Conservation (phyloP, 1,284 basidiomycete genomes). For the Anthracocystis panici-leucophaei region DNA sequence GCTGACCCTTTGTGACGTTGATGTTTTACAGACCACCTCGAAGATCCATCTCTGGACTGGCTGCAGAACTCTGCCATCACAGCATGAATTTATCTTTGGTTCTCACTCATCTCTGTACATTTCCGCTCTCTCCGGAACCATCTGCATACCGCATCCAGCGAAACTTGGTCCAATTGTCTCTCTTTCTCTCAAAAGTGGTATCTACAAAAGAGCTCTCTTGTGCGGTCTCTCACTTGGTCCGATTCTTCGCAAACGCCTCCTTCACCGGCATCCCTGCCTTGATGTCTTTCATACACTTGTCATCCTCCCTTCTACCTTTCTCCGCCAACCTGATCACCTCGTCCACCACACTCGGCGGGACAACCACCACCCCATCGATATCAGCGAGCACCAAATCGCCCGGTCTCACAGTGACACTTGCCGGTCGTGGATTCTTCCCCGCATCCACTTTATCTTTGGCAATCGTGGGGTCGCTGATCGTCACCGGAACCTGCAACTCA, state of each 20-base stretch:
- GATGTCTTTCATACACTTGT: conserved; percentile 81
- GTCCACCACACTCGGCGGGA: conserved; percentile 75
- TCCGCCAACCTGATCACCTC: conserved; percentile 77
- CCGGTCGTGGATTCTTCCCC: conserved; percentile 47
- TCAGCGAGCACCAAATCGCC: conserved; percentile 89
- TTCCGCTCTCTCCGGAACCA: background rate
- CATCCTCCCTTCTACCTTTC: conserved; percentile 79
- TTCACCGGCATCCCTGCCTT: conserved; percentile 79
- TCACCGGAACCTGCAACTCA: conserved; percentile 78
- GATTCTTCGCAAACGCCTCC: conserved; percentile 81
- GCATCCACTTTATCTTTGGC: conserved; percentile 15
- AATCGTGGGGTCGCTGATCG: conserved; percentile 73
- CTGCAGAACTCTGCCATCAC: conserved; percentile 39
- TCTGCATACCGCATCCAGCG: conserved; percentile 2
- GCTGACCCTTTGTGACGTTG: background rate
- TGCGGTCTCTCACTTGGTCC: conserved; percentile 73
- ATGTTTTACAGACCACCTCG: conserved; percentile 39
- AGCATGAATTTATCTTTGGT: background rate
- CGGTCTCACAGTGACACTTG: conserved; percentile 77
- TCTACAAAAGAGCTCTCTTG: background rate
- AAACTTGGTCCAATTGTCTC: no score
- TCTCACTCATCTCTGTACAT: background rate
- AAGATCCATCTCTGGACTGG: conserved; percentile 45
- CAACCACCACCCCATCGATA: conserved; percentile 87
- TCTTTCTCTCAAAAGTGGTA: background rate